Percentiles rank a stretch among this genome's conserved stretches.
Conservation (phyloP, 805 yeast species). For the Saccharomyces jurei region DNA sequence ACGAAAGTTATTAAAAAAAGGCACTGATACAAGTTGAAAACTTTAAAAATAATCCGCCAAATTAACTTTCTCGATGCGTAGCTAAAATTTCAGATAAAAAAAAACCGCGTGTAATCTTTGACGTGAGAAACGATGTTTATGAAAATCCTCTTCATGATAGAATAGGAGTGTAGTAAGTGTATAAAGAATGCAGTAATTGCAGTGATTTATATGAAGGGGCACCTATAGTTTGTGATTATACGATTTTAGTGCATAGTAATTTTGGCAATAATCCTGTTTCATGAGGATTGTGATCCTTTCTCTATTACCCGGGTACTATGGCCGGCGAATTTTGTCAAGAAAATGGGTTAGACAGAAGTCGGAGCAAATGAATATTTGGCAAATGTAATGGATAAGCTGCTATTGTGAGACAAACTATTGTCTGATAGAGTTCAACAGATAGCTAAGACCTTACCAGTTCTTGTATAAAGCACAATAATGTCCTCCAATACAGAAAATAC, state of each 20-base stretch:
- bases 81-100: background rate
- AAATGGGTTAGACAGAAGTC: background rate
- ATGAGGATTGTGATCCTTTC: background rate
- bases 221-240: background rate
- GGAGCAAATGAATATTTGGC: background rate
- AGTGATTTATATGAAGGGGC: background rate
- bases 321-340: background rate
- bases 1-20: background rate
- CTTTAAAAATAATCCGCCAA: background rate
- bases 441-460: background rate
- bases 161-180: background rate
- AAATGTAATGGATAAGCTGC: background rate
- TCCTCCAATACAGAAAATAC: conserved; percentile 1
- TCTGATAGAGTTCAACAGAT: background rate
- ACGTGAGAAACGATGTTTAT: background rate
- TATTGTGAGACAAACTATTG: background rate
- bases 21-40: background rate
- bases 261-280: background rate
- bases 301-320: background rate
- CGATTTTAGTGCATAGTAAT: background rate
- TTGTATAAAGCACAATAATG: background rate
- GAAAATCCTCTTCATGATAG: background rate
- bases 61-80: background rate
- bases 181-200: background rate
- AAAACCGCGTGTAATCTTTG: background rate